Evolutionary conservation across 1,284 basidiomycete genomes (phyloP), one percentile per base, ranked within the genome.

Genomic region (Leccinum cinnamomeum): DNA sequence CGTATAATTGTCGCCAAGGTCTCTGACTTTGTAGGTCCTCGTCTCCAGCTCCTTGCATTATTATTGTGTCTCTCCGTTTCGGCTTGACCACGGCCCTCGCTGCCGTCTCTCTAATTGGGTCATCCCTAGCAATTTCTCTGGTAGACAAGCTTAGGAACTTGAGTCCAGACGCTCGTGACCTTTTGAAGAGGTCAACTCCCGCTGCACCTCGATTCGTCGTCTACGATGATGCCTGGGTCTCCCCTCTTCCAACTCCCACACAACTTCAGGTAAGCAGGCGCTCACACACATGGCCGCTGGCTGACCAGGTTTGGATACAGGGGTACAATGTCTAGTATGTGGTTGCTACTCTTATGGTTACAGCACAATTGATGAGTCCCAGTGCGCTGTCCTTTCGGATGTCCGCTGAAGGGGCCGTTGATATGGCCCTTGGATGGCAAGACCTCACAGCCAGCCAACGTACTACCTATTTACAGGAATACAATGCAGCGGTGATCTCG

Each of bases 261-360:
- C 6, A 65, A 6, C 54, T 66, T 5, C 11, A 53, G 7, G 65
- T 68, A 16, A 51, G 66, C 12, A 46, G 14, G 71, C 5, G 65
- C 79, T 58, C 65, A 69, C 61, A 77, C 77, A 57, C 5, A 73
- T 69, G 10, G n/a, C 48, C 51, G 7, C 23, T 23, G 20, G 7
- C 51, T 56, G 6, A 60, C 16, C 12, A 35, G 14, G 3, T 33
- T 20, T 55, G 3, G 30, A 53, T 51, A 44, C 44, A 81, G 79
- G 81, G 82, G 0, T 83, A 74, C 70, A 84, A 82, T 63, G 79
- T 80, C 23, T 82, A 81, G 81, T 82, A 59, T 67, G 78, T 62
- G 7, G 37, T 53, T 30, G 3, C 41, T 16, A 16, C 7, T 7
- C 3, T 16, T 12, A 2, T 11, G n/a, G n/a, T 44, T 56, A 11